Evolutionary conservation across 371 early-diverging fungal species (phyloP), one percentile per base, ranked within the genome.

Genomic region (Chytridium lagenaria): DNA sequence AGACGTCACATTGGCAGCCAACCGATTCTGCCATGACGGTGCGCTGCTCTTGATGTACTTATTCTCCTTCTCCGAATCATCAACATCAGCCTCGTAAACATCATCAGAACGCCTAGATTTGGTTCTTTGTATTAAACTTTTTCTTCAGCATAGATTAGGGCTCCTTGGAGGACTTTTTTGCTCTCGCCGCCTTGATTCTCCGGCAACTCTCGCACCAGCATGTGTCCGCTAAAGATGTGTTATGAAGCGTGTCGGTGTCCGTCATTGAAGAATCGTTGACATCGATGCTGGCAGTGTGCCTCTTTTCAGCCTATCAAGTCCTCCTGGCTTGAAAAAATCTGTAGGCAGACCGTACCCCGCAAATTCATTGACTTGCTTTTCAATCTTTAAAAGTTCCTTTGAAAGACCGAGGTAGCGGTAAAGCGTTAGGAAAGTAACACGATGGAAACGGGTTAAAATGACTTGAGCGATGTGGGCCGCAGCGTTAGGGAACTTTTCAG

Each of bases 381-480:
- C 96, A 61, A 95, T 88, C 26, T 89, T 83, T 38, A 97, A 81
- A 1, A 97, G 85, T 69, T 96, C 96, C 63, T 92, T 89, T n/a
- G 93, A 91, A 63, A 97, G 78, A 1, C 95, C 95, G 1, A 98
- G 88, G 75, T 97, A 98, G 39, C 92, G 89, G 78, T 94, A 91
- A 70, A 97, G 90, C 5, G 97, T 95, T 75, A 92, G 87, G 75
- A 96, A 90, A 0, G 98, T 97, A 40, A 97, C 98, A 1, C 99
- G 88, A 78, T 97, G 96, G 78, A 98, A 94, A 28, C 98, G 89
- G 0, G 97, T 94, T 67, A 98, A 78, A 67, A 98, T 96, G 44
- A 98, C 97, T 75, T 95, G 97, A 1, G 94, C 92, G 59, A 98
- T 96, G 73, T 97, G 97, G 26, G 97, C 95, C 0, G 94, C 95